Evolutionary conservation across 441 rosid genomes (phyloP).

Genomic region (Melastoma candidum): DNA sequence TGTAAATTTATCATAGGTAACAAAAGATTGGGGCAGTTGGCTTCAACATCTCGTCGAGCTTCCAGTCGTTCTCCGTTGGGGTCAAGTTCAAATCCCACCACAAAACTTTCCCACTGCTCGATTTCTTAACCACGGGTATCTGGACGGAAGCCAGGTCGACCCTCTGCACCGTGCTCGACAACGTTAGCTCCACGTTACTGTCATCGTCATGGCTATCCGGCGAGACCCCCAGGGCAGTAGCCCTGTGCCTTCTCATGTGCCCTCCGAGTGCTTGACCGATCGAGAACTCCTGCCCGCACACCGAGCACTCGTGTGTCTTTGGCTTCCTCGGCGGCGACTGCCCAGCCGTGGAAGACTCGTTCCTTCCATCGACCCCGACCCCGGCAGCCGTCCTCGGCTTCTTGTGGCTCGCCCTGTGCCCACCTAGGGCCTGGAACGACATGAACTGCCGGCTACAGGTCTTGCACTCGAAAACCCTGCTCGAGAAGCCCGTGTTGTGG

Average conservation of each 20-base stretch:
- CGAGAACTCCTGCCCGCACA: conserved; percentile 48
- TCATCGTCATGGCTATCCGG: background rate
- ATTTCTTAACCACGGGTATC: conserved; percentile 23
- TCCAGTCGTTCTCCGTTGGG: conserved; percentile 49
- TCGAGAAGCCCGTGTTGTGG: background rate
- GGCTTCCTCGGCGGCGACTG: conserved; percentile 18
- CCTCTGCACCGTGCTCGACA: no score
- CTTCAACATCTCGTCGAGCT: conserved; percentile 23
- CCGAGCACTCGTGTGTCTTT: conserved; percentile 45
- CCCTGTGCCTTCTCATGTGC: conserved; percentile 59
- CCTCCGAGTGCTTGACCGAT: conserved; percentile 69
- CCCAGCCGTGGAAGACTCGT: background rate
- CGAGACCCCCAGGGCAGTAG: conserved; percentile 14
- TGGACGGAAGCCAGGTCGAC: background rate
- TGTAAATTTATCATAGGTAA: conserved; percentile 24
- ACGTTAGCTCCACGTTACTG: background rate
- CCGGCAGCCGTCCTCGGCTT: conserved; percentile 26
- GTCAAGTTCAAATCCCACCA: conserved; percentile 66
- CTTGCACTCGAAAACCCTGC: conserved; percentile 49
- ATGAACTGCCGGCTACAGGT: conserved; percentile 48
- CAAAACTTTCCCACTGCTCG: conserved; percentile 34
- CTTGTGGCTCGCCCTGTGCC: conserved; percentile 63
- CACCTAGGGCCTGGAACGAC: conserved; percentile 71
- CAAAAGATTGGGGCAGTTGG: conserved; percentile 21
- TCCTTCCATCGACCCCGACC: background rate